These are phyloP conservation scores for Penicillium hesseltinei DNA, from an alignment of 2,329 filamentous ascomycete species.

Conservation along the genomic window DNA sequence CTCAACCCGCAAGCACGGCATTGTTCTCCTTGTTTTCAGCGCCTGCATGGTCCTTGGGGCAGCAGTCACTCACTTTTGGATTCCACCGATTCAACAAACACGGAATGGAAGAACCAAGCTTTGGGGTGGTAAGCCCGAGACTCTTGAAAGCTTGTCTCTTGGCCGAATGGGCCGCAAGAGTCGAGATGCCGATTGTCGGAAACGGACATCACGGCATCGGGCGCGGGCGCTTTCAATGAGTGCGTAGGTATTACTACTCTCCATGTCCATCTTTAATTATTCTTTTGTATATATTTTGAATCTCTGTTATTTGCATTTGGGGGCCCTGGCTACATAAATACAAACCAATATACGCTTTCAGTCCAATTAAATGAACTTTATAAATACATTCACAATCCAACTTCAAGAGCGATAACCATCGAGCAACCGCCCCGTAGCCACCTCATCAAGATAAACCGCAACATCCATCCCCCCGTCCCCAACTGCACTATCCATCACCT, in stretches of 20 bases:
- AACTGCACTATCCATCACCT: constrained; percentile 39
- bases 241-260: constrained; percentile 4
- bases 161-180: constrained; percentile 39
- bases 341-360: neutral
- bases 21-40: constrained; percentile 43
- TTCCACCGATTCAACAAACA: constrained; percentile 38
- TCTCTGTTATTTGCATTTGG: neutral
- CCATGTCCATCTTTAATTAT: neutral
- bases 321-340: neutral
- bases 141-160: constrained; percentile 40
- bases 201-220: constrained; percentile 17
- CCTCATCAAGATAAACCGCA: constrained; percentile 14
- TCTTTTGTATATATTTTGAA: neutral
- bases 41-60: constrained; percentile 45
- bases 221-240: constrained; percentile 22
- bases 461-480: constrained; percentile 17
- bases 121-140: constrained; percentile 39
- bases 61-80: constrained; percentile 41
- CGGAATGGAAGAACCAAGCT: constrained; percentile 25
- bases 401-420: neutral
- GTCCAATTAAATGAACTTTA: neutral
- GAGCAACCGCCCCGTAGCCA: constrained; percentile 1
- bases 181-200: constrained; percentile 30
- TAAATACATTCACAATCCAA: neutral
- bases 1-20: constrained; percentile 40